Percentiles rank a stretch among this genome's conserved stretches.
Conservation (phyloP, 768 basidiomycete species). For the Macrocybe gigantea region DNA sequence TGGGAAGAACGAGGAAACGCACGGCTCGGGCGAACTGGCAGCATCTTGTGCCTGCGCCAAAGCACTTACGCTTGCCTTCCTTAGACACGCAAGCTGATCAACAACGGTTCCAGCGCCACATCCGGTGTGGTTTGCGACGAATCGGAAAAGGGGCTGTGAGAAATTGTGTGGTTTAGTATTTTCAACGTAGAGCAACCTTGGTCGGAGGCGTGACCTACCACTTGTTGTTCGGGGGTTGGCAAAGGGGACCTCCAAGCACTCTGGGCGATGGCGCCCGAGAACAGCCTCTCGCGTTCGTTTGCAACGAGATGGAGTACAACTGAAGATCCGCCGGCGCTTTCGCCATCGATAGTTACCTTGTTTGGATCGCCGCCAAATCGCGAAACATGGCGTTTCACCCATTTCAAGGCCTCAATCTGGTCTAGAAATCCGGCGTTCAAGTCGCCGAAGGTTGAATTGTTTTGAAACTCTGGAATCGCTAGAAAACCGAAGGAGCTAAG, state of each 20-base stretch:
- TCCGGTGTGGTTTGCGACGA: background rate
- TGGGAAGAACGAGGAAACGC: background rate
- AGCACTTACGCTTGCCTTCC: background rate
- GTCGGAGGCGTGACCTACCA: slow-evolving; percentile 11
- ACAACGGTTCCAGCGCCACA: background rate
- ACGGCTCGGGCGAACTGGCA: background rate
- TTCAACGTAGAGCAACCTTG: no score
- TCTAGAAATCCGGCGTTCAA: slow-evolving; percentile 35
- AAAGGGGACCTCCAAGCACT: background rate
- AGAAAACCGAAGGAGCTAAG: slow-evolving; percentile 56
- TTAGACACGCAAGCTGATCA: background rate
- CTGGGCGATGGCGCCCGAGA: background rate
- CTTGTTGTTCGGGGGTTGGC: slow-evolving; percentile 19
- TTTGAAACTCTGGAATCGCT: background rate
- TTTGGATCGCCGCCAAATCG: slow-evolving; percentile 28
- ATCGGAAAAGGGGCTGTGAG: background rate
- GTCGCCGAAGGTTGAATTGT: slow-evolving; percentile 28
- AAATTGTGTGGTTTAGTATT: background rate
- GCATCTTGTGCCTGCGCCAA: background rate
- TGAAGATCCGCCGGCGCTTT: slow-evolving; percentile 38
- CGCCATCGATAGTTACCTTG: slow-evolving; percentile 27
- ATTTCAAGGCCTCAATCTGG: slow-evolving; percentile 33
- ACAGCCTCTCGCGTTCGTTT: slow-evolving; percentile 26
- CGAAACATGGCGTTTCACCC: slow-evolving; percentile 32
- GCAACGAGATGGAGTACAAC: slow-evolving; percentile 40